Conservation (phyloP, 306 rosid species). For the Rosa rugosa region DNA sequence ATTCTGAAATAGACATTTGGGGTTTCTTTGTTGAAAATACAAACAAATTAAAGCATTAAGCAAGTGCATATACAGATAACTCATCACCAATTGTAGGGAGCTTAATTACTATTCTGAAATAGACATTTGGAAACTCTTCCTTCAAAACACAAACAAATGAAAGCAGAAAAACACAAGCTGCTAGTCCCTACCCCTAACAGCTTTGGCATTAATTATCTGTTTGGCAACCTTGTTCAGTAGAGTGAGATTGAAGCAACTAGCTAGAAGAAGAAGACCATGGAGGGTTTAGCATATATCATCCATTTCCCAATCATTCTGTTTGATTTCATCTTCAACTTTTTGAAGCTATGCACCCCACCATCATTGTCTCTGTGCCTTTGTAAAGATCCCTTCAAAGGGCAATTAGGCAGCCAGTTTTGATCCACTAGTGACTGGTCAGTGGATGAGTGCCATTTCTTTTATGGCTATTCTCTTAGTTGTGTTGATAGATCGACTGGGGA, state of each 20-base stretch:
- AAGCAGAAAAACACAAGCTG: conserved; percentile 2
- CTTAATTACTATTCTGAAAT: not conserved
- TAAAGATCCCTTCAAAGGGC: not conserved
- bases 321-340: conserved; percentile 2
- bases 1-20: not conserved
- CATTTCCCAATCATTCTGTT: not conserved
- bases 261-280: not conserved
- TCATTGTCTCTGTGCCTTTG: not conserved
- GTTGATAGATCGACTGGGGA: not conserved
- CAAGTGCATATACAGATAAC: not conserved
- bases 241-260: conserved; percentile 6
- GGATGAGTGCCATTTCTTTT: conserved; percentile 1
- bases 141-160: not conserved
- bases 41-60: conserved; percentile 5
- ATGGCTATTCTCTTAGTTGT: not conserved
- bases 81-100: not conserved
- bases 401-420: conserved; percentile 11
- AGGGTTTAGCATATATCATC: not conserved
- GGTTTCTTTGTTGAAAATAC: not conserved
- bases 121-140: not conserved
- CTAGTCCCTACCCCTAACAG: not conserved
- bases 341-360: conserved; percentile 5
- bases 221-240: not conserved
- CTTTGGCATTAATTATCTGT: not conserved
- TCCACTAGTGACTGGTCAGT: not conserved